Conservation (phyloP, 805 yeast species). For the Candida boidinii region DNA sequence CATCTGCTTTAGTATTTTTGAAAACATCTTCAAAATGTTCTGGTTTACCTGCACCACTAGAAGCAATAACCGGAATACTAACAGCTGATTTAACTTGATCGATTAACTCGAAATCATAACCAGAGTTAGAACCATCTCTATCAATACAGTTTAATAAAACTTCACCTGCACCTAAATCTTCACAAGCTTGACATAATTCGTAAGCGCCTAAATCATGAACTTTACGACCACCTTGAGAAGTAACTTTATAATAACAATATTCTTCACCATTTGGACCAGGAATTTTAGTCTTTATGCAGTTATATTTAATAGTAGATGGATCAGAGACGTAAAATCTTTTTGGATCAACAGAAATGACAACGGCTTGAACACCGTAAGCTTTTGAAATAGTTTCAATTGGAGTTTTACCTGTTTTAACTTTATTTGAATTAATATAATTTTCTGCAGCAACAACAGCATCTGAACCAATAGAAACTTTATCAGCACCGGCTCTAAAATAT, state of each 20-base stretch:
- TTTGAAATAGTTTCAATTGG: conserved; percentile 92
- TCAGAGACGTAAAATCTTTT: conserved; percentile 68
- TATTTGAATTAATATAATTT: conserved; percentile 53
- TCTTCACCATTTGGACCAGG: conserved; percentile 87
- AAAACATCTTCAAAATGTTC: conserved; percentile 87
- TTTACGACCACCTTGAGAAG: conserved; percentile 95
- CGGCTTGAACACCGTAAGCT: conserved; percentile 95
- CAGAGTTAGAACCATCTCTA: conserved; percentile 93
- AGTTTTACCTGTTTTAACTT: conserved; percentile 57
- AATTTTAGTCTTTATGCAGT: conserved; percentile 49
- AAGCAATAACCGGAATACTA: conserved; percentile 89
- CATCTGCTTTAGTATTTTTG: conserved; percentile 74
- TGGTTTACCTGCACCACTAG: conserved; percentile 96
- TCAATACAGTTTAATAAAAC: conserved; percentile 89
- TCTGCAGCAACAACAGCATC: conserved; percentile 95
- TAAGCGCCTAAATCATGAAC: conserved; percentile 80
- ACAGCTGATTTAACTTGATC: conserved; percentile 70
- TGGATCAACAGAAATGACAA: conserved; percentile 97
- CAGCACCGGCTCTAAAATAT: conserved; percentile 96
- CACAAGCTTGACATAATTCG: conserved; percentile 84
- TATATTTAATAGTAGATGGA: conserved; percentile 54
- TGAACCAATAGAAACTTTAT: conserved; percentile 94
- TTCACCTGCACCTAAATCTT: conserved; percentile 94
- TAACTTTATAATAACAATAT: conserved; percentile 91
- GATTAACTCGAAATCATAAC: conserved; percentile 83